These are phyloP conservation scores for Sphaerosporella brunnea DNA, from an alignment of 495 filamentous ascomycete species.

Conservation along the genomic window DNA sequence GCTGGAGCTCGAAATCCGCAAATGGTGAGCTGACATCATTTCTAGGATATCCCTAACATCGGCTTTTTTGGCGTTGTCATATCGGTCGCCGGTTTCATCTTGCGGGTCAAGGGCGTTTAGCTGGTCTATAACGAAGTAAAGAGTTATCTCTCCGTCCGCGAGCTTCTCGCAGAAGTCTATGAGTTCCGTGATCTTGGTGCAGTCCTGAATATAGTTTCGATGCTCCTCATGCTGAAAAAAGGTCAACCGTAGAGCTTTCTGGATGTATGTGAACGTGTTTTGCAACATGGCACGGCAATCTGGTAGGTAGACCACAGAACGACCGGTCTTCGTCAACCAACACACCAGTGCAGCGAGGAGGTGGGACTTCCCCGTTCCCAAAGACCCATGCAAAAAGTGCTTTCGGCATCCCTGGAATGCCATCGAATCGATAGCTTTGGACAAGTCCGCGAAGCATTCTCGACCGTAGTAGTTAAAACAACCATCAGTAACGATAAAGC, in stretches of 20 bases:
- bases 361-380: conserved; percentile 3
- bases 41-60: neutral
- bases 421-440: neutral
- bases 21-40: too few relatives aligned
- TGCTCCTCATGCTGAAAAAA: neutral
- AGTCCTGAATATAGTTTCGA: neutral
- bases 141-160: neutral
- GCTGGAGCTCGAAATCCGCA: too few relatives aligned
- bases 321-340: neutral
- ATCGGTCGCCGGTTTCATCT: neutral
- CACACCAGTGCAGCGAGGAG: neutral
- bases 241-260: neutral
- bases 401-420: neutral
- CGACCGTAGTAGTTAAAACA: conserved; percentile 1
- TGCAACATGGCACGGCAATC: neutral
- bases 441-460: neutral
- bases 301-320: conserved; percentile 1
- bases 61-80: neutral
- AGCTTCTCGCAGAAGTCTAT: neutral
- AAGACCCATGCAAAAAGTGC: conserved; percentile 1
- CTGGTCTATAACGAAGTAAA: conserved; percentile 3
- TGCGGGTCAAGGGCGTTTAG: conserved; percentile 1
- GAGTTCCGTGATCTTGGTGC: neutral
- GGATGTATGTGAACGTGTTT: neutral
- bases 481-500: neutral